A percentile compares a stretch with the other conserved stretches of the same genome.
Conservation (phyloP, 2,329 filamentous ascomycete species). For the Fusarium hainanense region DNA sequence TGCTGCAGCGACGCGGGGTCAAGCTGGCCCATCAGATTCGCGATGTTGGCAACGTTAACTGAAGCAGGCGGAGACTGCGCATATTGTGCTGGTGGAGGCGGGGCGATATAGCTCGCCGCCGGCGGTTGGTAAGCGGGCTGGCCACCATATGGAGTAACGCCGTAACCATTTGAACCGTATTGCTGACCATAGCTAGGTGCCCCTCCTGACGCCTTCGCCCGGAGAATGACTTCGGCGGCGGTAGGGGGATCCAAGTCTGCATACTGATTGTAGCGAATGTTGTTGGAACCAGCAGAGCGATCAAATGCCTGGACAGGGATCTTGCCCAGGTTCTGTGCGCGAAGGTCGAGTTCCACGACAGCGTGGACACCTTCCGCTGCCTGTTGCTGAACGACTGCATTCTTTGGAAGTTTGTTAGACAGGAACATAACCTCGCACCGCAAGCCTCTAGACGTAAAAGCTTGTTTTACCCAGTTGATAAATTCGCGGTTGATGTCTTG, state of each 20-base stretch:
- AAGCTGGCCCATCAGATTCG: slow-evolving; percentile 73
- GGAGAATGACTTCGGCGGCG: slow-evolving; percentile 82
- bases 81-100: slow-evolving; percentile 49
- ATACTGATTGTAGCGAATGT: slow-evolving; percentile 89
- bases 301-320: slow-evolving; percentile 89
- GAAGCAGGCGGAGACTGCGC: slow-evolving; percentile 45
- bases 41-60: slow-evolving; percentile 63
- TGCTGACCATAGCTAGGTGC: slow-evolving; percentile 47
- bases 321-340: slow-evolving; percentile 75
- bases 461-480: slow-evolving; percentile 81
- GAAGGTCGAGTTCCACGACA: slow-evolving; percentile 79
- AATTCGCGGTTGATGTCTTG: slow-evolving; percentile 84
- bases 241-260: slow-evolving; percentile 81
- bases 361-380: slow-evolving; percentile 90
- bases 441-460: slow-evolving; percentile 77
- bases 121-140: slow-evolving; percentile 46
- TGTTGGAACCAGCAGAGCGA: slow-evolving; percentile 76
- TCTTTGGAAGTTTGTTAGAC: slow-evolving; percentile 78
- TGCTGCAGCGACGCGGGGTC: slow-evolving; percentile 78
- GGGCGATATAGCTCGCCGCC: slow-evolving; percentile 44
- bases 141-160: slow-evolving; percentile 49
- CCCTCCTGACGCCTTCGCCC: slow-evolving; percentile 66
- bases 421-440: slow-evolving; percentile 84
- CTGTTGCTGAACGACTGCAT: slow-evolving; percentile 84
- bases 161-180: slow-evolving; percentile 45